Percentiles rank a stretch among this genome's conserved stretches.
Evolutionary conservation across 2,329 filamentous ascomycete genomes (phyloP).

Genomic region (Epichloe hybrida): DNA sequence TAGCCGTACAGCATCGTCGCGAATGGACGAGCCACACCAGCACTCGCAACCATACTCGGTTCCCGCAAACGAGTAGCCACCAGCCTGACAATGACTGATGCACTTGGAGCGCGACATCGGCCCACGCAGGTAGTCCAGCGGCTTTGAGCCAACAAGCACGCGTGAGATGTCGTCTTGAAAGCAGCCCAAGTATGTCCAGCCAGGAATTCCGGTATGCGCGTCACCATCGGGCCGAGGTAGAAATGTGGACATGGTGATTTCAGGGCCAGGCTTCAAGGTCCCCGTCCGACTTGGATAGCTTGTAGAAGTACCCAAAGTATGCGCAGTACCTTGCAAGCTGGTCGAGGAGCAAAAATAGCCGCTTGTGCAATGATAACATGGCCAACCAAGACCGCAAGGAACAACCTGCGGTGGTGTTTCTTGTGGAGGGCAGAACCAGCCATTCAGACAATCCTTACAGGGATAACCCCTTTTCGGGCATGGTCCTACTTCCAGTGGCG

Average conservation of each 20-base stretch:
- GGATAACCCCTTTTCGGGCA: conserved; percentile 15
- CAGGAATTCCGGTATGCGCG: not conserved
- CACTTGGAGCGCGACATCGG: conserved; percentile 37
- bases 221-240: not conserved
- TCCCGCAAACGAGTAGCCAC: conserved; percentile 31
- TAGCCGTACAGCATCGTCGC: conserved; percentile 11
- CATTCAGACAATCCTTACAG: conserved; percentile 17
- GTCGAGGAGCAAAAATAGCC: conserved; percentile 15
- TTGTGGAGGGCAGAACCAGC: conserved; percentile 19
- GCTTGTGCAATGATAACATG: conserved; percentile 17
- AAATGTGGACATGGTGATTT: not conserved
- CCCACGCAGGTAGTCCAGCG: conserved; percentile 14
- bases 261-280: not conserved
- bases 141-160: conserved; percentile 11
- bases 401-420: conserved; percentile 17
- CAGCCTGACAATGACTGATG: conserved; percentile 29
- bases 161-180: conserved; percentile 16
- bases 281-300: not conserved
- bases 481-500: conserved; percentile 4
- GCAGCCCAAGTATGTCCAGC: conserved; percentile 19
- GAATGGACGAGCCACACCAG: conserved; percentile 30
- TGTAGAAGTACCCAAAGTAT: not conserved
- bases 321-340: not conserved
- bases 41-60: conserved; percentile 37
- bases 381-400: conserved; percentile 18